Base-by-base conservation (phyloP, 2,329 filamentous ascomycete species). In the Fusarium sp. region DNA sequence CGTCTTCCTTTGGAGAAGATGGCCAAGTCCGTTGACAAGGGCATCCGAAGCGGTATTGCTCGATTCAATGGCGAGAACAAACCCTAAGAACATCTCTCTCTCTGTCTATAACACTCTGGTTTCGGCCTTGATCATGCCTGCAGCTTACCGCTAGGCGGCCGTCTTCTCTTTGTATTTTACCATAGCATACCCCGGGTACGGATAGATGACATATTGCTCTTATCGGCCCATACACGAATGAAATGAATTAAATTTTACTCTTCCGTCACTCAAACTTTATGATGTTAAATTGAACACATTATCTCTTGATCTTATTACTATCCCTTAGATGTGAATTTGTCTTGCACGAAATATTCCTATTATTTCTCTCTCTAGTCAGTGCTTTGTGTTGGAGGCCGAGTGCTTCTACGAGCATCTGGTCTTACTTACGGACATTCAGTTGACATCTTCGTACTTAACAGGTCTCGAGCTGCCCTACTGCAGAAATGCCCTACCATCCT, bases 1-100 rank as follows among this genome's bases (percentile, higher is more conserved):
- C 81, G 81, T 51, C 79, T 88, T 44, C 85, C 85, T 11, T 79
- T 88, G 9, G 84, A 86, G 80, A 83, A 74, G 75, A 82, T 86
- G 77, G 85, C 85, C 54, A 83, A 83, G 78, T 79, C 78, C 49
- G 78, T 86, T 57, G 83, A 87, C 73, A 77, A 79, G 42, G 79
- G 83, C 63, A 87, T 88, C 74, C 81, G 82, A 78, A 79, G 73
- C 30, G 79, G 84, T 32, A 82, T 88, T 47, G 80, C 81, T 42
- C 80, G 80, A 56, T 79, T 80, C 50, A 69, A 72, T 24, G 74
- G 78, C 51, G 77, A 78, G 70, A 63, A 73, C 32, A 76, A 76
- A 58, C 53, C 64, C 10, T 71, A 34, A 71, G 53, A 38, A 32
- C 12, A 49, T 22, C n/a, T 38, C 40, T 42, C 8, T 34, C 32